Evolutionary conservation across 305 asterid genomes (phyloP), one percentile per base, ranked within the genome.

Genomic region (Fraxinus greggii): DNA sequence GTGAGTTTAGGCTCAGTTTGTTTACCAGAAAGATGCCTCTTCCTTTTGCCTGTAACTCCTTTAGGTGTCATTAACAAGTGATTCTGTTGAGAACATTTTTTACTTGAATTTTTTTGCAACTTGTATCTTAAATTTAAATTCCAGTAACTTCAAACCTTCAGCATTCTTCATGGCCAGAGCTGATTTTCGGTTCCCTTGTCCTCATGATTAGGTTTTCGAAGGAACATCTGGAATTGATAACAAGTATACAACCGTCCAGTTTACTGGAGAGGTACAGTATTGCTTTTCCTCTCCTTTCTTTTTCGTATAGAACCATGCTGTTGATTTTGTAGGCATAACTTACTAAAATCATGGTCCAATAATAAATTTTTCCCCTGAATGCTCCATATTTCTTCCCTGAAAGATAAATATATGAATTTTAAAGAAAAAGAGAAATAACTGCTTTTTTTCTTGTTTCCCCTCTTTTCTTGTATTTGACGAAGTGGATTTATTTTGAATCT

Each of bases 141-240:
- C 26, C 76, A 19, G 69, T 21, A 76, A 42, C 72, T 83, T 70
- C 17, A 81, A 8, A 23, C 28, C 32, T 78, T 29, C 31, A 24
- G 35, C 82, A 7, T 32, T 26, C 75, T 86, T 76, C 29, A 31
- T 82, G 69, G 59, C 48, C 80, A 65, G 80, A 42, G 29, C 77
- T 59, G 28, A n/a, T 29, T 78, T 82, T 77, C n/a, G 2, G 23
- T 77, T 75, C 67, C 78, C 35, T 86, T 67, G 65, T 72, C 35
- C 19, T 74, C 40, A 35, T 79, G 31, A 78, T 77, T 89, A 95
- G 98, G 99, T 95, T 82, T 94, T 95, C 84, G 99, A 95, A 91
- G 99, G 99, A 87, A 95, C 98, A 21, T 95, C 99, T 82, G 99
- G 99, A 87, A 95, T 95, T 65, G 99, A 95, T 90, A 95, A 93